Conservation (phyloP, 495 filamentous ascomycete species). For the Bombardia bombarda region DNA sequence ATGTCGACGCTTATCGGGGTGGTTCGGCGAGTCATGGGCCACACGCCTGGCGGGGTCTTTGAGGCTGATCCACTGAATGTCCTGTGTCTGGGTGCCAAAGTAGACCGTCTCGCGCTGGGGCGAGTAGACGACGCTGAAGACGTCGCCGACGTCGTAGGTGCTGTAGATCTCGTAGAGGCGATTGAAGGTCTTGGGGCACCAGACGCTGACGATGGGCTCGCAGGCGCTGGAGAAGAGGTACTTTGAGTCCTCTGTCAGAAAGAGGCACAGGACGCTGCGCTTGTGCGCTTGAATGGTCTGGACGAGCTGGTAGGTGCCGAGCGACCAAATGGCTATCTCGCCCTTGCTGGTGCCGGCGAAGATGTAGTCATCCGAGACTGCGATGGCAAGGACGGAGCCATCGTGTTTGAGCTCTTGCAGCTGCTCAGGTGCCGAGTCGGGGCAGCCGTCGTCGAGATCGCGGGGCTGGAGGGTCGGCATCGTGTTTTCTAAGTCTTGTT, state of each 20-base stretch:
- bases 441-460: conserved; percentile 30
- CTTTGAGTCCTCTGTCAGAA: conserved; percentile 61
- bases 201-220: conserved; percentile 86
- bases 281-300: conserved; percentile 75
- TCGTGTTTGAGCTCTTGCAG: conserved; percentile 63
- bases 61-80: conserved; percentile 62
- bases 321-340: conserved; percentile 83
- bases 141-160: conserved; percentile 88
- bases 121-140: conserved; percentile 89
- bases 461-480: conserved; percentile 29
- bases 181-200: conserved; percentile 37
- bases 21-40: conserved; percentile 54
- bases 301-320: conserved; percentile 75
- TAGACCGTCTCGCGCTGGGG: conserved; percentile 70
- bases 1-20: conserved; percentile 77
- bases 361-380: conserved; percentile 53
- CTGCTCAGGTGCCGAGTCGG: conserved; percentile 43
- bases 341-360: conserved; percentile 88
- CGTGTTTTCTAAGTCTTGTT: background rate
- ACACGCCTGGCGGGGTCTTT: conserved; percentile 41
- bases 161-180: conserved; percentile 85
- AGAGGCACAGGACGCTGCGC: conserved; percentile 81
- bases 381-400: conserved; percentile 65
- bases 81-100: conserved; percentile 89
- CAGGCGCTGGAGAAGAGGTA: conserved; percentile 89